Conservation (phyloP, 306 rosid species). For the Fragaria ananassa region DNA sequence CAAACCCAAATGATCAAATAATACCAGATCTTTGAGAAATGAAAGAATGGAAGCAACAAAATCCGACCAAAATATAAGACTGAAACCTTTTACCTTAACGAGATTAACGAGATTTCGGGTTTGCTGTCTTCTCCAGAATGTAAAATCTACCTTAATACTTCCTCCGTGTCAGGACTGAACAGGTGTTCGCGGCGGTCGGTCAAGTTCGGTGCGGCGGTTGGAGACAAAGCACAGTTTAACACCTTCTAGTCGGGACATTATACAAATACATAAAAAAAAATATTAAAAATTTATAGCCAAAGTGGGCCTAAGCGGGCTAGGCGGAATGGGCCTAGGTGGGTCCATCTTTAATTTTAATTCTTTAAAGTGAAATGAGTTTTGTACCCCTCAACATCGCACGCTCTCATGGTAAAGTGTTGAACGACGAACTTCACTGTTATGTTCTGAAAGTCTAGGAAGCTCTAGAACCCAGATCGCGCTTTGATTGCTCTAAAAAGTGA, state of each 20-base stretch:
- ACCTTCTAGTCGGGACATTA: not conserved
- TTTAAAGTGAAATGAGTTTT: too few species aligned
- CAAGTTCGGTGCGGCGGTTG: not conserved
- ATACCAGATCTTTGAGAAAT: conserved; percentile 10
- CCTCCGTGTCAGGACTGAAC: not conserved
- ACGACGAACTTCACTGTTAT: too few species aligned
- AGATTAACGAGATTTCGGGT: not conserved
- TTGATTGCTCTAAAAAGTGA: too few species aligned
- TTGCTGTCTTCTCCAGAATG: not conserved
- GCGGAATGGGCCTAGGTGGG: too few species aligned
- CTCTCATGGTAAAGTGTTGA: too few species aligned
- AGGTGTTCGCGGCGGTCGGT: not conserved
- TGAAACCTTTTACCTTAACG: not conserved
- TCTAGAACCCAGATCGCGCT: too few species aligned
- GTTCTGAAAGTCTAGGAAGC: too few species aligned
- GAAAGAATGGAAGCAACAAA: not conserved
- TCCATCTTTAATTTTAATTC: too few species aligned
- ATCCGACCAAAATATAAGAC: not conserved
- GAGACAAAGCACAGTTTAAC: not conserved
- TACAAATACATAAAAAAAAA: too few species aligned
- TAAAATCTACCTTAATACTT: not conserved
- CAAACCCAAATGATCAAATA: not conserved
- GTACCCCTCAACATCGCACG: too few species aligned
- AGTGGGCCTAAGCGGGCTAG: too few species aligned
- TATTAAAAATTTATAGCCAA: too few species aligned